These are phyloP conservation scores for Daldinia sp. DNA, from an alignment of 2,329 filamentous ascomycete species.

Conservation along the genomic window DNA sequence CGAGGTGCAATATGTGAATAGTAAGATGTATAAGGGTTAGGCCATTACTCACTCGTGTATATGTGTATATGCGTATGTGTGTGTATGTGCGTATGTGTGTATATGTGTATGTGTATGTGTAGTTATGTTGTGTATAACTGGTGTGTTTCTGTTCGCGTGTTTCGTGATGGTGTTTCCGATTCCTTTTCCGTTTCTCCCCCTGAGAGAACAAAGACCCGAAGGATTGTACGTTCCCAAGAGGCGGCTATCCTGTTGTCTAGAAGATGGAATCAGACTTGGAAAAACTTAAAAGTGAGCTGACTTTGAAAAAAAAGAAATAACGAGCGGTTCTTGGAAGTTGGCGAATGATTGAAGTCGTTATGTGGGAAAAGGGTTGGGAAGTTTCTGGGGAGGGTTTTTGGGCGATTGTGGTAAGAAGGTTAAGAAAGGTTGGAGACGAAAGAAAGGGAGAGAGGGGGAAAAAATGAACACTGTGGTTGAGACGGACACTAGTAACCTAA, in stretches of 20 bases:
- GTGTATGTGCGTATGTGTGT: no score
- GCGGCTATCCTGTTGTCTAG: background rate
- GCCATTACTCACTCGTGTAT: background rate
- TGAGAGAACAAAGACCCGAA: background rate
- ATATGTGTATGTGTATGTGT: no score
- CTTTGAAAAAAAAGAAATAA: background rate
- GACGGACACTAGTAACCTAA: slow-evolving; percentile 14
- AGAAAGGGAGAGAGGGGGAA: slow-evolving; percentile 10
- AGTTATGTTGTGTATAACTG: no score
- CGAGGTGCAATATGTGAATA: background rate
- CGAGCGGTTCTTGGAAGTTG: background rate
- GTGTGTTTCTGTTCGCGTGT: slow-evolving; percentile 6
- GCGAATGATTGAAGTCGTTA: slow-evolving; percentile 10
- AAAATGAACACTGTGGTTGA: slow-evolving; percentile 5
- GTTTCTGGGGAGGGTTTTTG: background rate
- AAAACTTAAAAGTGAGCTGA: background rate
- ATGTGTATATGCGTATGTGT: no score
- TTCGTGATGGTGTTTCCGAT: slow-evolving; percentile 2
- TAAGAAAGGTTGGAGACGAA: slow-evolving; percentile 5
- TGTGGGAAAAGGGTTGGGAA: background rate
- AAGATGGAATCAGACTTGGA: background rate
- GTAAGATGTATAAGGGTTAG: background rate
- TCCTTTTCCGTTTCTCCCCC: background rate
- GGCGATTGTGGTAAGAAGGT: slow-evolving; percentile 4
- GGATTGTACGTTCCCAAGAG: background rate